Base-by-base conservation (phyloP, 495 filamentous ascomycete genomes). In the Bryoglossum gracile region DNA sequence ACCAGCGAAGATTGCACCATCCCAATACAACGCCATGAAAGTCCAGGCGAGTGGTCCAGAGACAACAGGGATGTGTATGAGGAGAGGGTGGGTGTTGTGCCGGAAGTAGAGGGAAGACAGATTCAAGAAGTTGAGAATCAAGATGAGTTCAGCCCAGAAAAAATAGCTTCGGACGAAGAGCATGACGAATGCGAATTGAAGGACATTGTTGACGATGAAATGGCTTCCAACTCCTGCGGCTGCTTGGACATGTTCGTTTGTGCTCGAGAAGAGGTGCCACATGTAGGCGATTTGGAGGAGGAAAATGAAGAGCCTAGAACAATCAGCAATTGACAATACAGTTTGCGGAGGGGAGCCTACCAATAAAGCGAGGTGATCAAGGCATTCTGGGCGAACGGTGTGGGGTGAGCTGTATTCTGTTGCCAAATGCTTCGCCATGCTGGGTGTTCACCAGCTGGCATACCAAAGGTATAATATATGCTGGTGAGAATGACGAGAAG, bases 171-270 rank as follows among this genome's bases (percentile, higher is more conserved):
- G 80, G 19, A 83, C 80, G 76, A 89, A 94, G 46, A 94, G 79
- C 68, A 90, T 78, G 30, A 94, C 76, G 68, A 86, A 94, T 40
- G 70, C 75, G 42, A 87, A 82, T 57, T 84, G 71, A 40, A 94
- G 76, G 10, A 95, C 64, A 68, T 94, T 94, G 72, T 83, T 82
- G 57, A 86, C 49, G 61, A 92, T 90, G 65, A 90, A 94, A 68
- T 94, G 86, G 50, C 77, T 75, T 50, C 84, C 87, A 10, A 91
- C 81, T 36, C 83, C 76, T 52, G 82, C 84, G 23, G 89, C 85
- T n/a, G 77, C 68, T 32, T 76, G 75, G 49, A 86, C 79, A 4
- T 73, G 57, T 16, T 71, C 71, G 18, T 69, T 58, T 46, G 83
- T 73, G 46, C 71, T 69, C 23, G 75, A 77, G 75, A 87, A 94